Conservation (phyloP, 2,329 filamentous ascomycete species). For the Cercospora berteroae region DNA sequence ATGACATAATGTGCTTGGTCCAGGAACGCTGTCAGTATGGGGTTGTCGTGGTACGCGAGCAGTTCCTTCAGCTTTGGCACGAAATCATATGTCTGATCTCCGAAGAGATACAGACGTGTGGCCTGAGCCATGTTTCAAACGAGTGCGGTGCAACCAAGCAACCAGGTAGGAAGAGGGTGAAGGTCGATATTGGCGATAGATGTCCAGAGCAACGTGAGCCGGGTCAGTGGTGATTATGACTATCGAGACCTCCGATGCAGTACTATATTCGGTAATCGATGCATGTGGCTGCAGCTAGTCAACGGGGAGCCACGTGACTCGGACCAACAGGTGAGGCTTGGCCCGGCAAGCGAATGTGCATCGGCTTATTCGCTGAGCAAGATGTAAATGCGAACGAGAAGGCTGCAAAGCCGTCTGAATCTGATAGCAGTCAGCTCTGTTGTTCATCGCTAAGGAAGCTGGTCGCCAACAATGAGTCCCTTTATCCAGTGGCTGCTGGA, state of each 20-base stretch:
- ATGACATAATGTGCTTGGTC: neutral
- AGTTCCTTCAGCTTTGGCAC: neutral
- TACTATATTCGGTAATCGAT: neutral
- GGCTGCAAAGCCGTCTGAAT: neutral
- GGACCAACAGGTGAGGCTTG: neutral
- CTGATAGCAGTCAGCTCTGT: neutral
- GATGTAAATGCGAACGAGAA: neutral
- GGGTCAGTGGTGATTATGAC: neutral
- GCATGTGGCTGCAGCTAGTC: neutral
- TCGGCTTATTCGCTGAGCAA: neutral
- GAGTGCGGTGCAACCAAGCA: neutral
- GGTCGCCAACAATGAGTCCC: neutral
- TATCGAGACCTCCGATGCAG: neutral
- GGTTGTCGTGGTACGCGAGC: neutral
- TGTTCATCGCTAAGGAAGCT: neutral
- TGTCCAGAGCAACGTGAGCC: neutral
- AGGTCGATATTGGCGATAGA: neutral
- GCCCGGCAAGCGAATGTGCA: neutral
- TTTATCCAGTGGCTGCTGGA: neutral
- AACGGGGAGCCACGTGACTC: neutral
- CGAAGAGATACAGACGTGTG: conserved; percentile 22
- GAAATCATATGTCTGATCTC: conserved; percentile 25
- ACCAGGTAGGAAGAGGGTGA: neutral
- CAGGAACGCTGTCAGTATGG: neutral
- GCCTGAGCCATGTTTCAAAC: neutral